Percentiles rank a stretch among this genome's conserved stretches.
Conservation (phyloP, 108 stramenopile species). For the Aurantiochytrium sp. region DNA sequence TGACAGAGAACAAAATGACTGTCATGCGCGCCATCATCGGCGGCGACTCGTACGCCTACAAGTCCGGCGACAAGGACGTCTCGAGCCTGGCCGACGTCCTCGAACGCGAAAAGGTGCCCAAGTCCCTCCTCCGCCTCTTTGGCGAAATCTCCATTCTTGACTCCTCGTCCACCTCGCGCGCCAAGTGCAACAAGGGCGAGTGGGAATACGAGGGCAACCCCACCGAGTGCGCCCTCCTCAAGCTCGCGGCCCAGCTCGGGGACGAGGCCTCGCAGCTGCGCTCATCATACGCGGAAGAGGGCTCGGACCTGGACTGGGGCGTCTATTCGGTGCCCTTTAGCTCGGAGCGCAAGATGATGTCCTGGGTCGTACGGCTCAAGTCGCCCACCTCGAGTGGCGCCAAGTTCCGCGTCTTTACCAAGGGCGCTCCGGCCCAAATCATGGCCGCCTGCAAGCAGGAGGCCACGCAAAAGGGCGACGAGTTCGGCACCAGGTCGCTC, state of each 20-base stretch:
- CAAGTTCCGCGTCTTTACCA: slow-evolving; percentile 73
- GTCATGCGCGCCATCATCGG: slow-evolving; percentile 64
- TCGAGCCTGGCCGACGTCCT: not conserved
- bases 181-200: slow-evolving; percentile 36
- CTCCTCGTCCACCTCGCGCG: not conserved
- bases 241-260: slow-evolving; percentile 62
- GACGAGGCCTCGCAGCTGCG: slow-evolving; percentile 64
- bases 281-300: slow-evolving; percentile 64
- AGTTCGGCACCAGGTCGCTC: slow-evolving; percentile 42
- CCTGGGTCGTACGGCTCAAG: slow-evolving; percentile 69
- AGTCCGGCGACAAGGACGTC: slow-evolving; percentile 1
- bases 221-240: slow-evolving; percentile 85
- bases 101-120: not conserved
- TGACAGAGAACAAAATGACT: slow-evolving; percentile 80
- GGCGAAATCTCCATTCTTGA: not conserved
- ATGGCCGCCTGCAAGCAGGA: slow-evolving; percentile 54
- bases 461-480: slow-evolving; percentile 33
- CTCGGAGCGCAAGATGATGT: slow-evolving; percentile 84
- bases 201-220: slow-evolving; percentile 72
- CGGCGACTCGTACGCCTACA: slow-evolving; percentile 46
- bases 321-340: slow-evolving; percentile 76
- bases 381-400: slow-evolving; percentile 36
- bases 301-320: slow-evolving; percentile 59
- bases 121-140: not conserved
- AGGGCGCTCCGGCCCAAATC: slow-evolving; percentile 77